Base-by-base conservation (phyloP, 345 rosid species). In the sweet orange (Citrus sinensis) region DNA sequence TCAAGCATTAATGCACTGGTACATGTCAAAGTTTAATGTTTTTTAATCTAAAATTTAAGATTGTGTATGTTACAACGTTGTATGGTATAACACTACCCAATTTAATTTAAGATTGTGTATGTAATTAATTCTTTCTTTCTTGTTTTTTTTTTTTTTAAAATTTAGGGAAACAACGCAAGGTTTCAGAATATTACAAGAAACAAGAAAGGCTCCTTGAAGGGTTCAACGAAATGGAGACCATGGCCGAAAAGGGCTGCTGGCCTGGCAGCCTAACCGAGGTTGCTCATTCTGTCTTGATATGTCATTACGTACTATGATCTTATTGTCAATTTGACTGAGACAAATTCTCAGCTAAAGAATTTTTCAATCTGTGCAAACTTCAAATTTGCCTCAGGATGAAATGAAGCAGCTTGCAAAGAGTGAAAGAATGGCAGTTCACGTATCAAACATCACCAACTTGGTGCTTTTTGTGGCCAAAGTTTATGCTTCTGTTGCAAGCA, bases 161-260 rank as follows among this genome's bases (percentile, higher is more conserved):
- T 35, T 56, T 76, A 92, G 98, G 82, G 76, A 94, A 91, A 76
- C 87, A 91, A 71, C 82, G 90, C 37, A 87, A 83, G 89, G 89
- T 93, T 17, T 89, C 92, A 7, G 95, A 90, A 79, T 93, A 93
- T 71, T 93, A 93, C 89, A 83, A 90, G 85, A 87, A 87, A 83
- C 98, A 94, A 82, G 97, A 89, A 76, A 87, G 83, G 79, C 97
- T 94, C 24, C 92, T 90, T 8, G 90, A 86, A 72, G 93, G 93
- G 59, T 94, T 83, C 75, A 87, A 85, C 81, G 98, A 91, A 82
- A 91, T 94, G 98, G 89, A 92, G 70, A 79, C 93, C 56, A 85
- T 94, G 75, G 81, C 82, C 29, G 90, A 91, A 58, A 82, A 83
- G 7, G 95, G 89, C 25, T 74, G 77, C 67, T 83, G 85, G 69